phyloP scores from a whole-genome alignment of 73 alveolate species.

The Durusdinium trenchii region DNA sequence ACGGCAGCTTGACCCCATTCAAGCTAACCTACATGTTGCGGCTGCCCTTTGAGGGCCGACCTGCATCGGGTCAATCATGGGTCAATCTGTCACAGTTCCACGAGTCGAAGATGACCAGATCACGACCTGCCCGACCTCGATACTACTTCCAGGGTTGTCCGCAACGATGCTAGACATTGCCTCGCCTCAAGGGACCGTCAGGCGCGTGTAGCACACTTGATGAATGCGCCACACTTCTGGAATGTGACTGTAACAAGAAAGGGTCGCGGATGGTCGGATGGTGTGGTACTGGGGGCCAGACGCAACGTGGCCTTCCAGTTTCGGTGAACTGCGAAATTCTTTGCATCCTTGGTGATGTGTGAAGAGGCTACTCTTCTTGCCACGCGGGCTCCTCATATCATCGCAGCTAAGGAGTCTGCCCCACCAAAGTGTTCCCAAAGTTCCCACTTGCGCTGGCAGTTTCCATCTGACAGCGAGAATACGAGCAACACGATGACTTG shows the following conservation, averaged over 20 bases:
- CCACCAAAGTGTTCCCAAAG: constrained; percentile 61
- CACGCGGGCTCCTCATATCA: not conserved
- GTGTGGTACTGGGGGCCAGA: not conserved
- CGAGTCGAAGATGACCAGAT: no score
- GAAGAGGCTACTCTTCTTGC: not conserved
- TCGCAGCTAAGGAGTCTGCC: not conserved
- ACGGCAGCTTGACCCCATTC: no score
- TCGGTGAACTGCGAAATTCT: not conserved
- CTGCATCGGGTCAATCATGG: no score
- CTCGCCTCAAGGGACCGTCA: constrained; percentile 25
- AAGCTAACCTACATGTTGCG: no score
- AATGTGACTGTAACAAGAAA: not conserved
- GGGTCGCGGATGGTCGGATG: not conserved
- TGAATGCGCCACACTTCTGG: no score
- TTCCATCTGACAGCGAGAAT: not conserved
- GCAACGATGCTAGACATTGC: constrained; percentile 25
- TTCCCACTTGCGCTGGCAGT: constrained; percentile 36
- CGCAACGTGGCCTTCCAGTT: constrained; percentile 62
- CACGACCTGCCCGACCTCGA: not conserved
- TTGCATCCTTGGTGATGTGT: not conserved
- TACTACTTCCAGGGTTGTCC: not conserved
- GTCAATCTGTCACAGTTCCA: no score
- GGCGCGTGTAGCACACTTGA: no score
- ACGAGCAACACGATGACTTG: no score
- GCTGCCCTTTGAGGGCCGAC: no score